phyloP scores from a whole-genome alignment of 208 protist genomes.

The Acanthamoeba comandoni region DNA sequence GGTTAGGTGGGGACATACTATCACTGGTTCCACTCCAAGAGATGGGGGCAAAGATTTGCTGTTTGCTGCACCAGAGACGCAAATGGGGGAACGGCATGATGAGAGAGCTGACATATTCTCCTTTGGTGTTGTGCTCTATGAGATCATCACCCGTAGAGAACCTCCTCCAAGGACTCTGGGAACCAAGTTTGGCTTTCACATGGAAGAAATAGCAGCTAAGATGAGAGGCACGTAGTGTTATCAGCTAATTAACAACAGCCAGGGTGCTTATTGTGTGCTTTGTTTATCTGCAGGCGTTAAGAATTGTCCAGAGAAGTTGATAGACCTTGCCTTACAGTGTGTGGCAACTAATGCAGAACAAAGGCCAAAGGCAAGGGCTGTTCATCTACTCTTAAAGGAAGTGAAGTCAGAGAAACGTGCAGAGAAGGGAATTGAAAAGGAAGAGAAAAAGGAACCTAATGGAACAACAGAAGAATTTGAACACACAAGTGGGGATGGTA shows the following conservation, averaged over 20 bases:
- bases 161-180: constrained; percentile 9
- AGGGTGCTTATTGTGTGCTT: too few species aligned
- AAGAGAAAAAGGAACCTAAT: neutral
- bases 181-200: constrained; percentile 62
- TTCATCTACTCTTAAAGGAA: constrained; percentile 45
- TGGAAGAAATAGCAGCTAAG: constrained; percentile 11
- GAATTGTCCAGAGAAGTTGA: neutral
- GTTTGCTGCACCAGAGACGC: constrained; percentile 64
- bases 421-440: neutral
- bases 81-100: constrained; percentile 21
- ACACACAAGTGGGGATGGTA: neutral
- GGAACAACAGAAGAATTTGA: neutral
- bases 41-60: too few species aligned
- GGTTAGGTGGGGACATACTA: too few species aligned
- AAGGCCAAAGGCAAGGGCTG: constrained; percentile 10
- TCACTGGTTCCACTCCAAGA: too few species aligned
- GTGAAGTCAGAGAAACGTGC: constrained; percentile 26
- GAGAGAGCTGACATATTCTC: constrained; percentile 61
- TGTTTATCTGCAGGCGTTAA: too few species aligned
- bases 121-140: constrained; percentile 47
- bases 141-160: constrained; percentile 25
- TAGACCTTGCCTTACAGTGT: constrained; percentile 20
- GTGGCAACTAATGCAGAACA: constrained; percentile 25
- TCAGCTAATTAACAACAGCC: too few species aligned
- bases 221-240: too few species aligned